These are phyloP conservation scores for Phytopythium chamaehyphon DNA, from an alignment of 352 stramenopile genomes.

Conservation along the genomic window DNA sequence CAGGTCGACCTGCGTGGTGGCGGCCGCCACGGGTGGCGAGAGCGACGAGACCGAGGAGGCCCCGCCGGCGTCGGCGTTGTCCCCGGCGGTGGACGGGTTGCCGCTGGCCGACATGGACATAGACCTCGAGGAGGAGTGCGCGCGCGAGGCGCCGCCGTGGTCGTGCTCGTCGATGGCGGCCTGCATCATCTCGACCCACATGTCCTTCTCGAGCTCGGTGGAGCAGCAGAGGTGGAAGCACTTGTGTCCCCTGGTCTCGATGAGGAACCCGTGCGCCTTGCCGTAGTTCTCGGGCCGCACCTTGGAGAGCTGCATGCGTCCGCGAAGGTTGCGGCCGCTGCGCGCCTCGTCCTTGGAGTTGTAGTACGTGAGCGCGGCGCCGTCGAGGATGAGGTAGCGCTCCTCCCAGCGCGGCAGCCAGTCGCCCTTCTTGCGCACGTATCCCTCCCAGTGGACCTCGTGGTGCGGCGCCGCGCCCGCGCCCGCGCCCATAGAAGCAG, in stretches of 20 bases:
- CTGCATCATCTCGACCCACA: constrained; percentile 92
- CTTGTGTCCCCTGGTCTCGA: constrained; percentile 87
- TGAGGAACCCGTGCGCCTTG: constrained; percentile 84
- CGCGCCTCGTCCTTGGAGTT: constrained; percentile 85
- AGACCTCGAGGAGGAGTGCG: background rate
- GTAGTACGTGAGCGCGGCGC: constrained; percentile 81
- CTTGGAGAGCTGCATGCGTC: constrained; percentile 77
- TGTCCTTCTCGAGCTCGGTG: constrained; percentile 87
- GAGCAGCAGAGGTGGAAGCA: constrained; percentile 85
- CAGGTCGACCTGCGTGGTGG: constrained; percentile 75
- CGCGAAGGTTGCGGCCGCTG: constrained; percentile 72
- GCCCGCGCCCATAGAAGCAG: constrained; percentile 22
- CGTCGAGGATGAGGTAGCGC: constrained; percentile 84
- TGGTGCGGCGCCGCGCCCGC: constrained; percentile 43
- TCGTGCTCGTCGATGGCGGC: constrained; percentile 77
- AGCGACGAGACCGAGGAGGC: constrained; percentile 22
- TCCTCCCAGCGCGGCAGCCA: constrained; percentile 90
- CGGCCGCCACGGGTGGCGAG: constrained; percentile 24
- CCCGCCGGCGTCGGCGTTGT: constrained; percentile 13
- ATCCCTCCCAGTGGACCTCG: constrained; percentile 87
- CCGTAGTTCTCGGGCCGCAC: constrained; percentile 84
- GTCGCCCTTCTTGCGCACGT: constrained; percentile 86
- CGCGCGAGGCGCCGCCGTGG: background rate
- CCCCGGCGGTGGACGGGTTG: constrained; percentile 2
- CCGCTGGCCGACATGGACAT: constrained; percentile 6